Base-by-base conservation (phyloP, 257 asterid genomes). In the Solanum arcanum region DNA sequence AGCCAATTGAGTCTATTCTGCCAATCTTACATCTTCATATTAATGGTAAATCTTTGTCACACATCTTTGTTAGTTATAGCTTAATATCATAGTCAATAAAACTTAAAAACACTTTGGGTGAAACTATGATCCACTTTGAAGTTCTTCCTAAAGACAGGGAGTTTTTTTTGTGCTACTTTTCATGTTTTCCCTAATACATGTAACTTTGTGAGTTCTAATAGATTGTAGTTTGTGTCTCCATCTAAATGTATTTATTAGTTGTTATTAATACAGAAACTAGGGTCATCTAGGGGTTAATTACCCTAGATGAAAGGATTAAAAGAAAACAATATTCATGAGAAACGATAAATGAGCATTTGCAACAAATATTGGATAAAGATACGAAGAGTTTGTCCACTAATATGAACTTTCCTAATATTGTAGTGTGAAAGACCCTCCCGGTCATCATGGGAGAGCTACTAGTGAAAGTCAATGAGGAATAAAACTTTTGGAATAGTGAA, bases 281-380 rank as follows among this genome's bases (percentile, higher is more conserved):
- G 60, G 60, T 52, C 60, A 52, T 52, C 3, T 52, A 3, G 9
- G 10, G 62, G n/a, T 18, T 6, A 52, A 52, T 52, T 52, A 52
- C 3, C 62, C n/a, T 6, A 18, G 3, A 52, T 6, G 1, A 52
- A 52, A 16, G 62, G 4, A 52, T 18, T 52, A 52, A 52, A 18
- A 18, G 10, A 18, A 52, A 52, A 52, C 60, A 52, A 52, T 18
- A 52, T 52, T 18, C 62, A 52, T 2, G 12, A 93, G 96, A 95
- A 91, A 86, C 39, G 93, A 92, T 98, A 94, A 80, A 94, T 93
- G 95, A 92, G 89, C 94, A 96, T 91, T 91, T 96, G 90, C 95
- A 96, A 85, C 86, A 94, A 70, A 94, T 96, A 91, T 86, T 95
- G 21, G 96, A 92, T 68, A 96, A 92, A 85, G 97, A 98, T 27